Evolutionary conservation across 164 flowering plant genomes (phyloP), one percentile per base, ranked within the genome.

Genomic region (Saururus chinensis): DNA sequence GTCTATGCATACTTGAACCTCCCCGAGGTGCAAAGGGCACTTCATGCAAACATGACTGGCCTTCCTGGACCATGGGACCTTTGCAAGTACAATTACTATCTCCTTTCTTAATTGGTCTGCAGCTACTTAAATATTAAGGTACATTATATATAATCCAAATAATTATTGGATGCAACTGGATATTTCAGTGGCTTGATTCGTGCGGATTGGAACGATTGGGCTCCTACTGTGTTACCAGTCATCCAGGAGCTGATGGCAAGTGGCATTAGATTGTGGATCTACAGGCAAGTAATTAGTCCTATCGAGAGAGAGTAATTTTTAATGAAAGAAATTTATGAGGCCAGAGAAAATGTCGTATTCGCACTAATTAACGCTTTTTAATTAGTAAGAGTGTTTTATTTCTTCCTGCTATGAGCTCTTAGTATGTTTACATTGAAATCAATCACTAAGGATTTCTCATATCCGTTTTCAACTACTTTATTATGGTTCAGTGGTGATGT

Each of bases 1-100:
- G 61, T 75, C 11, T 0, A 0, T 40, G 7, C 57, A 12, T 80
- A 77, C 59, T 42, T 80, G 57, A 77, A 80, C 58, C 61, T 57
- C 17, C 76, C 81, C 13, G 60, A 73, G 51, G 83, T 77, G 48
- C 81, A 80, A 54, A 66, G 56, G 4, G 68, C 81, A 7, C 67
- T 80, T 11, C 79, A 80, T 61, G 81, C 67, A 1, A 70, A 59
- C 10, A 65, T 61, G 51, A 66, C 69, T 1, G 41, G 40, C 7
- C 67, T 70, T 53, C 66, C 70, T 13, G 53, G 57, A 64, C 60
- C 63, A 41, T 75, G 79, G 77, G 17, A 19, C 1, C 19, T 54
- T 20, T 76, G 82, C 76, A 76, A 51, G 75, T 68, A 13, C 14
- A 45, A 30, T n/a, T 16, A 7, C 4, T 60, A 7, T 12, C 11